Evolutionary conservation across 2,329 filamentous ascomycete species (phyloP).

Genomic region (Bipolaris zeicola): DNA sequence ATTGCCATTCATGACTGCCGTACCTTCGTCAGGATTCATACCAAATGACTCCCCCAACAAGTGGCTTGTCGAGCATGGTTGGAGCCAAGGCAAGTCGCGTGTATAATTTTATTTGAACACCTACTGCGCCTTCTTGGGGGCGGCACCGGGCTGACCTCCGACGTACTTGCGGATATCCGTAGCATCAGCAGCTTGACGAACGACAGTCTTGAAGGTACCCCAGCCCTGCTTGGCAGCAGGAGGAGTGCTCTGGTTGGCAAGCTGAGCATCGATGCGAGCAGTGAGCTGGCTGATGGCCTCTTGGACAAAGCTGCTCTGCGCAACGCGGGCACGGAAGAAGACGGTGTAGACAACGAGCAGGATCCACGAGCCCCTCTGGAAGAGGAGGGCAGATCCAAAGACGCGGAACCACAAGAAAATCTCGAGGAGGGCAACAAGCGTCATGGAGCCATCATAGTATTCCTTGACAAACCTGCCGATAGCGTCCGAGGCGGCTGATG

Average conservation of each 20-base stretch:
- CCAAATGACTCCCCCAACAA: slow-evolving; percentile 19
- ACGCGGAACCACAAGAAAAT: slow-evolving; percentile 86
- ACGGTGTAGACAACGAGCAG: slow-evolving; percentile 82
- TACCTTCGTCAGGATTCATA: slow-evolving; percentile 33
- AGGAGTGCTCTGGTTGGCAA: slow-evolving; percentile 85
- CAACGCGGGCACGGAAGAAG: slow-evolving; percentile 88
- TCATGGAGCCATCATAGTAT: slow-evolving; percentile 97
- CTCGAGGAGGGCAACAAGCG: slow-evolving; percentile 85
- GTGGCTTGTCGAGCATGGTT: slow-evolving; percentile 16
- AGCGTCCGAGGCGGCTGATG: slow-evolving; percentile 72
- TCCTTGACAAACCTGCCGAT: slow-evolving; percentile 96
- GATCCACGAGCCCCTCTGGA: slow-evolving; percentile 90
- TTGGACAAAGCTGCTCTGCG: slow-evolving; percentile 93
- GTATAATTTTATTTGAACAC: slow-evolving; percentile 9
- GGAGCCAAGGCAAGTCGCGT: neutral
- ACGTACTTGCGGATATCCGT: slow-evolving; percentile 80
- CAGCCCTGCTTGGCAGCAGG: slow-evolving; percentile 79
- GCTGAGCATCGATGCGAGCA: slow-evolving; percentile 77
- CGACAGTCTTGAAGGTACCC: slow-evolving; percentile 75
- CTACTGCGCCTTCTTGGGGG: slow-evolving; percentile 68
- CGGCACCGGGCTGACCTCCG: slow-evolving; percentile 58
- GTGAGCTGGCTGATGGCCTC: slow-evolving; percentile 73
- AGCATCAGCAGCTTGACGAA: slow-evolving; percentile 75
- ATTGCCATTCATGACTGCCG: slow-evolving; percentile 26
- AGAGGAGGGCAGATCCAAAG: slow-evolving; percentile 78